phyloP scores from a whole-genome alignment of 2,329 filamentous ascomycete species.

The Cytospora mali region DNA sequence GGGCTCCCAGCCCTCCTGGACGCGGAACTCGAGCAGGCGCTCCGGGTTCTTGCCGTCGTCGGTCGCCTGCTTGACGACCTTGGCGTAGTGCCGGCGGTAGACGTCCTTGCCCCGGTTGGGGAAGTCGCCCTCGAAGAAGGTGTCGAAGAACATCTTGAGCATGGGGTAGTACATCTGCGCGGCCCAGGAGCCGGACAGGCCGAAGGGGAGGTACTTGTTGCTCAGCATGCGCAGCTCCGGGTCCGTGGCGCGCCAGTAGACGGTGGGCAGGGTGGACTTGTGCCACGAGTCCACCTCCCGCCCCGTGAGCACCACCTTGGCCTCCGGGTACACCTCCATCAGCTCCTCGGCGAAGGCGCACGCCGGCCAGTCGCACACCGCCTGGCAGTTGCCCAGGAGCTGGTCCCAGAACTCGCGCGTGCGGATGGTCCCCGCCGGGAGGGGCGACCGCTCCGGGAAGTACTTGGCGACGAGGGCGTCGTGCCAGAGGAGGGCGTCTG shows the following conservation, averaged over 20 bases:
- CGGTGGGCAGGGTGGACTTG: slow-evolving; percentile 65
- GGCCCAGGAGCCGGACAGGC: slow-evolving; percentile 63
- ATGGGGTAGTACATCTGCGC: slow-evolving; percentile 70
- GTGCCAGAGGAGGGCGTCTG: slow-evolving; percentile 70
- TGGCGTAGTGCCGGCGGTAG: slow-evolving; percentile 44
- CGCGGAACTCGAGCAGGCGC: slow-evolving; percentile 29
- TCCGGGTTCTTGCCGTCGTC: slow-evolving; percentile 41
- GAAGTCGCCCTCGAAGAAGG: slow-evolving; percentile 70
- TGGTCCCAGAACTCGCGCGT: slow-evolving; percentile 70
- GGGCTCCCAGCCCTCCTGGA: slow-evolving; percentile 29
- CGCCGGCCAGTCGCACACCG: slow-evolving; percentile 70
- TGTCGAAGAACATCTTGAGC: slow-evolving; percentile 69
- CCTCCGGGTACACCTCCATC: slow-evolving; percentile 71
- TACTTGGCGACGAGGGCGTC: slow-evolving; percentile 60
- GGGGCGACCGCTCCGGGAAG: slow-evolving; percentile 60
- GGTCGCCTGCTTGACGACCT: slow-evolving; percentile 39
- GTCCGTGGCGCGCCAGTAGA: slow-evolving; percentile 68
- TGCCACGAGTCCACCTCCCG: slow-evolving; percentile 67
- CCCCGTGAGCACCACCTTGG: slow-evolving; percentile 70
- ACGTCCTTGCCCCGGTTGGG: slow-evolving; percentile 65
- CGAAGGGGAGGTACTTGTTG: slow-evolving; percentile 39
- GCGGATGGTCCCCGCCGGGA: slow-evolving; percentile 37
- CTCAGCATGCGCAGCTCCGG: slow-evolving; percentile 48
- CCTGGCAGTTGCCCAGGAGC: slow-evolving; percentile 66
- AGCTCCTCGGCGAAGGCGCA: slow-evolving; percentile 70